Conservation (phyloP, 257 asterid genomes). For the Agastache rugosa region DNA sequence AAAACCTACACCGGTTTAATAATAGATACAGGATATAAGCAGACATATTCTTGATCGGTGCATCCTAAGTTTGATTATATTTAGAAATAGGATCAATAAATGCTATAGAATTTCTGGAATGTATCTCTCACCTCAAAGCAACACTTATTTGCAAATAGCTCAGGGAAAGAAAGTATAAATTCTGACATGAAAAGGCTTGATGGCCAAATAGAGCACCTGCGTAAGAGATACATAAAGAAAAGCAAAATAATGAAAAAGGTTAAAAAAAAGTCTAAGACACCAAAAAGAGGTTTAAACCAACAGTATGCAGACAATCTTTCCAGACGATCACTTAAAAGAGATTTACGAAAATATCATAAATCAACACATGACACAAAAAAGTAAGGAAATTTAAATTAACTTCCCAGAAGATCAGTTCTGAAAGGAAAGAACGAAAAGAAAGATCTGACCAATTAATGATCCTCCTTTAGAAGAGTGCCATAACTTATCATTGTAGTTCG, state of each 20-base stretch:
- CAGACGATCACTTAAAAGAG: not conserved
- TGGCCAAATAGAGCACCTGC: conserved; percentile 96
- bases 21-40: not conserved
- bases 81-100: conserved; percentile 4
- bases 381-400: not conserved
- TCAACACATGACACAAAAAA: not conserved
- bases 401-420: not conserved
- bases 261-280: conserved; percentile 1
- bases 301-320: not conserved
- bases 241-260: conserved; percentile 4
- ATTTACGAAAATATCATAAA: not conserved
- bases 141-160: conserved; percentile 67
- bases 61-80: conserved; percentile 12
- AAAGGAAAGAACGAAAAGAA: not conserved
- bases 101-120: not conserved
- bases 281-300: not conserved
- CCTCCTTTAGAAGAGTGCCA: not conserved
- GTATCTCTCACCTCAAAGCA: conserved; percentile 87
- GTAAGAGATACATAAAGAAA: conserved; percentile 32
- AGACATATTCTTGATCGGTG: not conserved
- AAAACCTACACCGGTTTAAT: not conserved
- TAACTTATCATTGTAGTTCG: not conserved
- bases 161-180: conserved; percentile 89
- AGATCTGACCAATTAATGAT: not conserved
- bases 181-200: conserved; percentile 94